Conservation (phyloP, 2,329 filamentous ascomycete species). For the Cucurbitaria berberidis region DNA sequence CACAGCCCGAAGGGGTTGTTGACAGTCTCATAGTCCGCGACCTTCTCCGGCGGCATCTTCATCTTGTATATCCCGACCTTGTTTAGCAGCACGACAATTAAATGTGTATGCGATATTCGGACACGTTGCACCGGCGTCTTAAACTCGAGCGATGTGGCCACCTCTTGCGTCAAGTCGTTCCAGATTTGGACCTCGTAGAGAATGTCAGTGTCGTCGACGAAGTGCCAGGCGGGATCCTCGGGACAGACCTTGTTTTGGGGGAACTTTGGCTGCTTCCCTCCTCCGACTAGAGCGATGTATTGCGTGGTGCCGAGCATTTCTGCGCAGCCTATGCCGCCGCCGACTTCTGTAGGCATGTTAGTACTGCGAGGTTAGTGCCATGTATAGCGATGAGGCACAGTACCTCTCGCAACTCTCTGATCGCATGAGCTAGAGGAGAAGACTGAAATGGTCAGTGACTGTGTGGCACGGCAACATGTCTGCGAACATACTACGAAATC, state of each 20-base stretch:
- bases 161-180: conserved; percentile 82
- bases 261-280: conserved; percentile 83
- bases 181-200: conserved; percentile 75
- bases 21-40: conserved; percentile 81
- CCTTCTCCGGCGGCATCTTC: conserved; percentile 71
- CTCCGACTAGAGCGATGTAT: conserved; percentile 87
- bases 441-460: conserved; percentile 30
- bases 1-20: conserved; percentile 84
- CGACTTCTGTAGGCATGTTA: conserved; percentile 38
- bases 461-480: neutral
- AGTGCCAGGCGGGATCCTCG: conserved; percentile 33
- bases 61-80: conserved; percentile 83
- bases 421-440: conserved; percentile 42
- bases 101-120: conserved; percentile 74
- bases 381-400: neutral
- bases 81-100: conserved; percentile 82
- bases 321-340: conserved; percentile 77
- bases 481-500: conserved; percentile 75
- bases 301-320: conserved; percentile 88
- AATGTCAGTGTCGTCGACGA: conserved; percentile 36
- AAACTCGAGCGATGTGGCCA: conserved; percentile 77
- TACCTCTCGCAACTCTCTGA: conserved; percentile 40
- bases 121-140: conserved; percentile 81
- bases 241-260: conserved; percentile 77
- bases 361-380: neutral